These are phyloP conservation scores for Bipolaris cookei DNA, from an alignment of 2,329 filamentous ascomycete species.

Conservation along the genomic window DNA sequence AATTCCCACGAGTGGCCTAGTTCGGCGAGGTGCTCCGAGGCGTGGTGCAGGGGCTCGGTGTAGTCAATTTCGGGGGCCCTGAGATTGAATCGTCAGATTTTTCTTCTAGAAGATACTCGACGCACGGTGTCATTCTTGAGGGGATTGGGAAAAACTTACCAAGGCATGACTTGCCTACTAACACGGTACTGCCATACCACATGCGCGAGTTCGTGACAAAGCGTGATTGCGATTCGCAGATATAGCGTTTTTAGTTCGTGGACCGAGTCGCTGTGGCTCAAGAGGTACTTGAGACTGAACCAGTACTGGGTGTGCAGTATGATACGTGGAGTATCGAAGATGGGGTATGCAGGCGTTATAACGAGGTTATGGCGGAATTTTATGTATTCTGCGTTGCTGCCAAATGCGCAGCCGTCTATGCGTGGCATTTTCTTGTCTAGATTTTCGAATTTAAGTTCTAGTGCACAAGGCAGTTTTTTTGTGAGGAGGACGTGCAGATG, in stretches of 20 bases:
- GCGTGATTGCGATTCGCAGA: conserved; percentile 7
- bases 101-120: not conserved
- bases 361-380: not conserved
- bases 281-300: conserved; percentile 1
- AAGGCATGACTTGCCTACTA: not conserved
- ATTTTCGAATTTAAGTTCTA: not conserved
- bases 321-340: not conserved
- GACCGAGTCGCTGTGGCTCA: not conserved
- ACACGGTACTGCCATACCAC: conserved; percentile 7
- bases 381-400: not conserved
- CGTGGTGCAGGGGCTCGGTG: not conserved
- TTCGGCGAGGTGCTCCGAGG: not conserved
- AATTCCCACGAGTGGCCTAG: conserved; percentile 13
- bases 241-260: not conserved
- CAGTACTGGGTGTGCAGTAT: conserved; percentile 8
- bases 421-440: not conserved
- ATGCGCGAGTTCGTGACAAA: conserved; percentile 14
- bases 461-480: not conserved
- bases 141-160: conserved; percentile 1
- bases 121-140: too few species aligned
- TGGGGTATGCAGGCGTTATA: not conserved
- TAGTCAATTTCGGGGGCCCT: not conserved
- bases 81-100: not conserved
- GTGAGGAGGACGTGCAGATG: not conserved
- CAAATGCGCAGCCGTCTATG: not conserved